phyloP scores from a whole-genome alignment of 2,329 filamentous ascomycete genomes.

The Aspergillus sergii region DNA sequence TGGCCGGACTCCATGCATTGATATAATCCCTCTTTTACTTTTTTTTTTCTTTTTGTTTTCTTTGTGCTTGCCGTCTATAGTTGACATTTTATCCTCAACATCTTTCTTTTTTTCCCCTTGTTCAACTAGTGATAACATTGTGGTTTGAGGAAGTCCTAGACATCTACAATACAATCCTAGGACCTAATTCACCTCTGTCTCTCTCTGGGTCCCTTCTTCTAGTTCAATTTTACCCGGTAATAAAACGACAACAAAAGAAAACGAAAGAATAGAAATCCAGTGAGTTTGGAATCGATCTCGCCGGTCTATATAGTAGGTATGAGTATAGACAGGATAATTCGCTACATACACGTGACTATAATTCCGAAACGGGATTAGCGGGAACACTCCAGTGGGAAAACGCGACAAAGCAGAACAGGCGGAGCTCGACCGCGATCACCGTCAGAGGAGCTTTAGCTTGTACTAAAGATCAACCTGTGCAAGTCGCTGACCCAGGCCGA shows the following conservation, averaged over 20 bases:
- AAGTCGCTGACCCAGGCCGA: not conserved
- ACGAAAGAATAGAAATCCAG: not conserved
- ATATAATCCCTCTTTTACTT: slow-evolving; percentile 7
- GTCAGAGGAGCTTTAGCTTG: slow-evolving; percentile 19
- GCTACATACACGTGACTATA: slow-evolving; percentile 28
- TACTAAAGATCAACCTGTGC: slow-evolving; percentile 1
- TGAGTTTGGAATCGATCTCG: not conserved
- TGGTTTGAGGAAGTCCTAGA: not conserved
- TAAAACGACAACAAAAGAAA: not conserved
- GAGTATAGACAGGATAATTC: not conserved
- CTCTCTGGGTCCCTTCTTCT: not conserved
- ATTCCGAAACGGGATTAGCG: slow-evolving; percentile 30
- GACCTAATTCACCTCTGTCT: not conserved
- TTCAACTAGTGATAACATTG: not conserved
- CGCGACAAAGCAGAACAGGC: slow-evolving; percentile 29
- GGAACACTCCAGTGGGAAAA: slow-evolving; percentile 26
- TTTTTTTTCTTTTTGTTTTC: slow-evolving; percentile 1
- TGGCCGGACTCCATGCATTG: slow-evolving; percentile 20
- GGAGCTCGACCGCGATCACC: slow-evolving; percentile 31
- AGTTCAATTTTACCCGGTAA: not conserved
- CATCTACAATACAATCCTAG: not conserved
- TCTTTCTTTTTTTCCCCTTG: not conserved
- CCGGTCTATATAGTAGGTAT: too few relatives aligned
- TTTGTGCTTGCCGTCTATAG: not conserved
- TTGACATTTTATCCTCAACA: not conserved